Evolutionary conservation across 805 yeast species (phyloP).

Genomic region (Candida andamanensis): DNA sequence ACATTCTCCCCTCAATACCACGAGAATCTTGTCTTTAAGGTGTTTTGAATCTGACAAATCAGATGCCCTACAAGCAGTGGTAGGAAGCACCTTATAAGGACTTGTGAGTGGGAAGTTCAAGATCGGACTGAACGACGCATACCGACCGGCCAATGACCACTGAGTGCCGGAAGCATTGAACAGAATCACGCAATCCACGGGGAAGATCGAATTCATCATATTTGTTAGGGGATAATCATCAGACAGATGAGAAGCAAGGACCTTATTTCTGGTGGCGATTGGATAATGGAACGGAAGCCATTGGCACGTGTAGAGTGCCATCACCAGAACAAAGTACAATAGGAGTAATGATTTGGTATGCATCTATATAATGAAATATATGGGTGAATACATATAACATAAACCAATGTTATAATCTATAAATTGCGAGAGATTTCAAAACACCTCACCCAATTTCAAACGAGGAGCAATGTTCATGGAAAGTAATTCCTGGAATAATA

Average conservation of each 20-base stretch:
- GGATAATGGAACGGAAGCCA: background rate
- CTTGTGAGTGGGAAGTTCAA: constrained; percentile 20
- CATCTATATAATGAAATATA: too few species aligned
- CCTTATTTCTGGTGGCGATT: constrained; percentile 1
- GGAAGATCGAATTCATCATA: constrained; percentile 37
- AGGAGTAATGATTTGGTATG: too few species aligned
- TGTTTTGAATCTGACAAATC: constrained; percentile 10
- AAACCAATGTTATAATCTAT: background rate
- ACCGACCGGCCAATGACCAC: constrained; percentile 24
- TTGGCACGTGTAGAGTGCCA: too few species aligned
- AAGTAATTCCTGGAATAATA: constrained; percentile 91
- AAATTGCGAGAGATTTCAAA: too few species aligned
- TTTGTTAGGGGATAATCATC: constrained; percentile 30
- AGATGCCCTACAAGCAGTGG: constrained; percentile 24
- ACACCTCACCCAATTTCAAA: constrained; percentile 81
- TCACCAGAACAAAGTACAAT: too few species aligned
- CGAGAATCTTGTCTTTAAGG: constrained; percentile 20
- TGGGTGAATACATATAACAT: too few species aligned
- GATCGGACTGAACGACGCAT: constrained; percentile 39
- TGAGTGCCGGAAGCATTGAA: constrained; percentile 20
- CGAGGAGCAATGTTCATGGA: constrained; percentile 99
- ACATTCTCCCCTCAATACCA: constrained; percentile 47
- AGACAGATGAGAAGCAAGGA: background rate
- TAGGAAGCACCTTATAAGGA: constrained; percentile 21
- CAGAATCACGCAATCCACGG: constrained; percentile 32